These are phyloP conservation scores for Fusarium euwallaceae DNA, from an alignment of 2,329 filamentous ascomycete genomes.

Conservation along the genomic window DNA sequence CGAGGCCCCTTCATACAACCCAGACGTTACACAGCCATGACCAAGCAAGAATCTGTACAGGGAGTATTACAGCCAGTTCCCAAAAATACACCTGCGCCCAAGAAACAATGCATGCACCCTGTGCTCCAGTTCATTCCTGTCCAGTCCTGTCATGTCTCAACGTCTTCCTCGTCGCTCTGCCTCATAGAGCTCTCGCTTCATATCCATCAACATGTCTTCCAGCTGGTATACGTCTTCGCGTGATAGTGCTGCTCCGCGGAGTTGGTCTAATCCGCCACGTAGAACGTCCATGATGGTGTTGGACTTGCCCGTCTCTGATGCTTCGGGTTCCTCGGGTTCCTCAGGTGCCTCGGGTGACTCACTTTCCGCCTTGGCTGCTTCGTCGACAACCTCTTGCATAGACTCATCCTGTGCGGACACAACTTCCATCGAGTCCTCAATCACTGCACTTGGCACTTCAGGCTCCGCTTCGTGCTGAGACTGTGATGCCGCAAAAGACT, in stretches of 20 bases:
- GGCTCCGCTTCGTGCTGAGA: constrained; percentile 39
- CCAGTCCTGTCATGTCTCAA: constrained; percentile 32
- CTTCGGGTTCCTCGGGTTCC: constrained; percentile 11
- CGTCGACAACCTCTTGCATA: neutral
- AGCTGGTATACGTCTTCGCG: constrained; percentile 76
- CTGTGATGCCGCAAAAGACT: constrained; percentile 56
- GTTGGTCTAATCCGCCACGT: constrained; percentile 63
- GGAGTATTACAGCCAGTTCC: constrained; percentile 33
- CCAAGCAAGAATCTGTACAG: constrained; percentile 25
- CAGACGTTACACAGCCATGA: constrained; percentile 23
- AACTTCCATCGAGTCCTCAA: constrained; percentile 44
- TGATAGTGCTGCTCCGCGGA: constrained; percentile 71
- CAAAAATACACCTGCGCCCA: constrained; percentile 29
- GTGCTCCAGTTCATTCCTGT: constrained; percentile 6
- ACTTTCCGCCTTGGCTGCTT: neutral
- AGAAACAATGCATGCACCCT: constrained; percentile 34
- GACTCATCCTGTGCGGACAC: constrained; percentile 15
- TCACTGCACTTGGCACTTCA: constrained; percentile 10
- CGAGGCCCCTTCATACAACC: neutral
- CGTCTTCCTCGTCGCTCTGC: constrained; percentile 72
- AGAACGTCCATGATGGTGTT: constrained; percentile 50
- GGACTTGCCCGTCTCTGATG: constrained; percentile 25
- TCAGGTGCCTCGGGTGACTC: neutral
- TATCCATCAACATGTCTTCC: constrained; percentile 84
- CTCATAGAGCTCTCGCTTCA: constrained; percentile 79